Base-by-base conservation (phyloP, 305 asterid genomes). In the Solanum hybrid region DNA sequence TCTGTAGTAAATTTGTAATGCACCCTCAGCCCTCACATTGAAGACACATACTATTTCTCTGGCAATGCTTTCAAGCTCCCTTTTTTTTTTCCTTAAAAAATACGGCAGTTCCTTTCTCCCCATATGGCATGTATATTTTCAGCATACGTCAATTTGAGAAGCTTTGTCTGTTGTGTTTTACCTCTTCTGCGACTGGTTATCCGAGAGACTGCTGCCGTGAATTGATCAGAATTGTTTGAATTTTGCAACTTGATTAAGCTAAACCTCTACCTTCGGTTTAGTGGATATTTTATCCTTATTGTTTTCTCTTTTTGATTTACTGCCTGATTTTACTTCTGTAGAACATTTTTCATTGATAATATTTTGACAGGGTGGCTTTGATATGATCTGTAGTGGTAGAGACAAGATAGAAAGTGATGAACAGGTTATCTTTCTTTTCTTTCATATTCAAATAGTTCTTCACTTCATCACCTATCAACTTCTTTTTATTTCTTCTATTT, bases 321-420 rank as follows among this genome's bases (percentile, higher is more conserved):
- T 77, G 37, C 89, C 40, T 33, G 36, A 64, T 61, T 8, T 35
- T 77, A 81, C 8, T 87, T 83, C 64, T 84, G 73, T n/a, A 11
- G 88, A 57, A 84, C 76, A 31, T 84, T 2, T 57, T 39, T 84
- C 1, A 84, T 57, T 33, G 76, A 11, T 34, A 11, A 31, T 84
- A 20, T 84, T 84, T 36, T 67, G 18, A 77, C 92, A 94, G 96
- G 96, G 97, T 90, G 96, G 97, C 88, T 95, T 95, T 90, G 97
- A 94, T 90, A 94, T 95, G 96, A 94, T 94, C 90, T 94, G 95
- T 89, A 94, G 96, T 89, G 97, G 97, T 69, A 92, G 97, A 92
- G 97, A 95, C 92, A 95, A 94, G 94, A 94, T 94, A 86, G 97
- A 95, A 90, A 95, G 95, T 61, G 95, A 94, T 39, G 95, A 94